Percentiles rank a stretch among this genome's conserved stretches.
phyloP scores from a whole-genome alignment of 2,329 filamentous ascomycete species.

The Sporothrix globosa region DNA sequence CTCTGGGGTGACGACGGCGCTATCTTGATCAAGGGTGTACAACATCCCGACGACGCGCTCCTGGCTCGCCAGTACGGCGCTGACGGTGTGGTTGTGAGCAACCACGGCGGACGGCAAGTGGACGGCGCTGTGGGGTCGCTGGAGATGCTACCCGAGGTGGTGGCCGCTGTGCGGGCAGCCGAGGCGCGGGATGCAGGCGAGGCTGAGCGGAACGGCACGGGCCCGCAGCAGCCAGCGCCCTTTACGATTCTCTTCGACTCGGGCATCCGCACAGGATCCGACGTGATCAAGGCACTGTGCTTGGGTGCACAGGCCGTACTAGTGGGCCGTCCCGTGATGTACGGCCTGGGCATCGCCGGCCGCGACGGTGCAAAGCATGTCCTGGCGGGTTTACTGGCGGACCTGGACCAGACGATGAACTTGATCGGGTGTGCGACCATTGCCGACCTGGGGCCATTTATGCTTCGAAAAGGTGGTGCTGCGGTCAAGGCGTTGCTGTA shows the following conservation, averaged over 20 bases:
- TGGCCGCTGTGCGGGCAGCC: conserved; percentile 62
- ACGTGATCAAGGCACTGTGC: conserved; percentile 61
- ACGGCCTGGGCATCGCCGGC: conserved; percentile 60
- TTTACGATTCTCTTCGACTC: conserved; percentile 63
- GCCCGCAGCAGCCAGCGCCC: background rate
- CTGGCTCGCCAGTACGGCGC: conserved; percentile 50
- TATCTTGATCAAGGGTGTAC: conserved; percentile 65
- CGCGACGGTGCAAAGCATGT: conserved; percentile 58
- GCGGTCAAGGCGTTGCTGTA: conserved; percentile 27
- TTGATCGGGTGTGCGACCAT: conserved; percentile 55
- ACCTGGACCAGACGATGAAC: conserved; percentile 60
- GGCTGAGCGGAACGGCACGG: background rate
- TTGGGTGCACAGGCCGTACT: conserved; percentile 61
- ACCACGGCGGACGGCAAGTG: conserved; percentile 62
- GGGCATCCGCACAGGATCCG: conserved; percentile 58
- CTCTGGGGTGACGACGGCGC: conserved; percentile 59
- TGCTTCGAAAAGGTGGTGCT: conserved; percentile 40
- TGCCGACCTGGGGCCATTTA: conserved; percentile 44
- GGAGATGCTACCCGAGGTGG: conserved; percentile 62
- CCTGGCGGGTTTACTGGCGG: conserved; percentile 55
- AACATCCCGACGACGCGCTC: conserved; percentile 54
- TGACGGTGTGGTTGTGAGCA: conserved; percentile 59
- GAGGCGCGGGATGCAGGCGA: conserved; percentile 41
- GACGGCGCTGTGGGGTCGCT: conserved; percentile 59
- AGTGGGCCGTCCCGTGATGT: conserved; percentile 61